Base-by-base conservation (phyloP, 495 filamentous ascomycete genomes). In the Aspergillus steynii region DNA sequence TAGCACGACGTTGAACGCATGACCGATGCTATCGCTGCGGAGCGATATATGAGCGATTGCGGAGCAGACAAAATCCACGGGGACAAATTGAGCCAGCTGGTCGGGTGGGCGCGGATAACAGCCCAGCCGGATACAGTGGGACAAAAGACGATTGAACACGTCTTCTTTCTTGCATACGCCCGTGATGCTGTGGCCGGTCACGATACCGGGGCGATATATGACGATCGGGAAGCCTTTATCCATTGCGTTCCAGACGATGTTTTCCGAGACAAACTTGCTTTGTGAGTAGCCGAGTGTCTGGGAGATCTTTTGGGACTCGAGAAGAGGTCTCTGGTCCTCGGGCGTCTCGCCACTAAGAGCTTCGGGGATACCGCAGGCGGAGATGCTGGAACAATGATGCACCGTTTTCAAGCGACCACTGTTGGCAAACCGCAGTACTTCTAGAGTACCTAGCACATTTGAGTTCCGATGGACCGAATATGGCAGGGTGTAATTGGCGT, bases 331-430 rank as follows among this genome's bases (percentile, higher is more conserved):
- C 37, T 15, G 50, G 34, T 68, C 62, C 29, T 68, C 65, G 2
- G 42, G 29, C 8, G 64, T 25, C 20, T 48, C 57, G 14, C 54
- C 57, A 1, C 31, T 42, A 5, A 60, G n/a, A 31, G 50, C 14
- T 0, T 58, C 49, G 0, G 58, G 53, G 26, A 59, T 42, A 10
- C 65, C 65, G 32, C 53, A 64, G 10, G 53, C 59, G 8, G 52
- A 54, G 10, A 68, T 64, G 20, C 59, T 64, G 31, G 65, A 68
- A 25, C 49, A 60, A n/a, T 68, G 64, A 29, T 68, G 65, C 3
- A 64, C 10, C 4, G 61, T 14, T 27, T 68, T 68, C 0, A 58
- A 27, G 0, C 61, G 65, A 3, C 26, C 25, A 1, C 32, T 53
- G 20, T 59, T 61, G 32, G 62, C 59, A 25, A 68, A 64, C 1